phyloP scores from a whole-genome alignment of 169 alveolate genomes.

The Toxoplasma gondii region DNA sequence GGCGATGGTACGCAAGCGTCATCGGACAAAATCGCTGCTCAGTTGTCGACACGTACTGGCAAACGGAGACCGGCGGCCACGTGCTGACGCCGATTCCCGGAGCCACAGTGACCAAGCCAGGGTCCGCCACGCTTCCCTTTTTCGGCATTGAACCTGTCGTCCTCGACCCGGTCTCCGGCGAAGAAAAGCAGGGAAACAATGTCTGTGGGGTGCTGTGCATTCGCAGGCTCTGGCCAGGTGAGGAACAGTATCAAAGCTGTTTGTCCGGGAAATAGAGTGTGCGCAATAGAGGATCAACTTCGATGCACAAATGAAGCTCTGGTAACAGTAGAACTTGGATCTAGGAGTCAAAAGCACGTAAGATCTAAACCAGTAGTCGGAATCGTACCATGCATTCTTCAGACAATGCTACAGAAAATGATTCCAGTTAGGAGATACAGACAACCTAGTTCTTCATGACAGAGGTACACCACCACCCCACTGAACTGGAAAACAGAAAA shows the following conservation, averaged over 20 bases:
- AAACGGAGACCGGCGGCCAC: slow-evolving; percentile 97
- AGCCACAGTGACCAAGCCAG: slow-evolving; percentile 90
- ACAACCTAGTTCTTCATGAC: no score
- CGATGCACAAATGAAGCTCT: no score
- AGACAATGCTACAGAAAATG: no score
- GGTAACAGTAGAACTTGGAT: no score
- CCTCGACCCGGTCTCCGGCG: slow-evolving; percentile 87
- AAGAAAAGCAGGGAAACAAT: slow-evolving; percentile 80
- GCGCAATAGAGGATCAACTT: no score
- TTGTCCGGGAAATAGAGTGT: no score
- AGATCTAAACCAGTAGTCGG: no score
- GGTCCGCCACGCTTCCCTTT: slow-evolving; percentile 92
- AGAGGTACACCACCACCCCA: no score
- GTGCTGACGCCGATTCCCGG: slow-evolving; percentile 93
- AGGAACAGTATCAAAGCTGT: not conserved
- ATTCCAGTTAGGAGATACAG: no score
- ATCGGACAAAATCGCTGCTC: slow-evolving; percentile 75
- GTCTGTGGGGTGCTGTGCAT: slow-evolving; percentile 88
- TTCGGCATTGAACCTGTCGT: slow-evolving; percentile 89
- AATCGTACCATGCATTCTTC: no score
- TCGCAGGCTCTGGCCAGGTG: slow-evolving; percentile 92
- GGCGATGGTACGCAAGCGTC: slow-evolving; percentile 91
- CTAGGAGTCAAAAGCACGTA: no score
- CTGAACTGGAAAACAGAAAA: no score
- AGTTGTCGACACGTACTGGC: slow-evolving; percentile 97